These are phyloP conservation scores for Sporobolus alterniflorus DNA, from an alignment of 202 grass and related monocot genomes.

Conservation along the genomic window DNA sequence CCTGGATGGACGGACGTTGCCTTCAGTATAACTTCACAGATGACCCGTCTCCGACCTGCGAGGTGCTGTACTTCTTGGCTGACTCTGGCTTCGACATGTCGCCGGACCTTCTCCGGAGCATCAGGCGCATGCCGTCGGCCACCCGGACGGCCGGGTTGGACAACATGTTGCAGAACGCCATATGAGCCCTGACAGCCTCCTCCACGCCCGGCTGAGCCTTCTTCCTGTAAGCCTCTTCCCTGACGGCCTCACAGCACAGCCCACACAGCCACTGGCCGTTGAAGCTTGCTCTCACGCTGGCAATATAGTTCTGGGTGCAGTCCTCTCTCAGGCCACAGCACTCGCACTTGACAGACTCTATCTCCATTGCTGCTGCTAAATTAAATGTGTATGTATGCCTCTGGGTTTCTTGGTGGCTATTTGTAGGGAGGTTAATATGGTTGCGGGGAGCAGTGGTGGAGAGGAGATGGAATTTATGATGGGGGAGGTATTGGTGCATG, in stretches of 20 bases:
- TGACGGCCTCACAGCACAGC: slow-evolving; percentile 85
- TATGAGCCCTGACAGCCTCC: slow-evolving; percentile 81
- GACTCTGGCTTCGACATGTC: slow-evolving; percentile 48
- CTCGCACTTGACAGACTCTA: slow-evolving; percentile 77
- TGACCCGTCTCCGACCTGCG: slow-evolving; percentile 62
- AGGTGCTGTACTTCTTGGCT: slow-evolving; percentile 54
- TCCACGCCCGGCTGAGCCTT: slow-evolving; percentile 54
- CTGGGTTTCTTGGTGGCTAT: slow-evolving; percentile 46
- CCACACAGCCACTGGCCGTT: slow-evolving; percentile 90
- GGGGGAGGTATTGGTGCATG: slow-evolving; percentile 51
- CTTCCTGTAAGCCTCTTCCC: slow-evolving; percentile 68
- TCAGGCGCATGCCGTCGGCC: slow-evolving; percentile 81
- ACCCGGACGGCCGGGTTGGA: slow-evolving; percentile 71
- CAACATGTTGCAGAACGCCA: slow-evolving; percentile 82
- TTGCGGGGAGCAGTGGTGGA: slow-evolving; percentile 39
- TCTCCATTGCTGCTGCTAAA: slow-evolving; percentile 68
- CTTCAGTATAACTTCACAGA: slow-evolving; percentile 52
- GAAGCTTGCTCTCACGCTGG: slow-evolving; percentile 71
- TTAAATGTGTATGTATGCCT: slow-evolving; percentile 12
- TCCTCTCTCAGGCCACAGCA: slow-evolving; percentile 89
- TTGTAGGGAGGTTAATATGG: slow-evolving; percentile 59
- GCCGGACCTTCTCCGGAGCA: slow-evolving; percentile 74
- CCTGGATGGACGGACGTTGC: slow-evolving; percentile 12
- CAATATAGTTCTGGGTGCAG: slow-evolving; percentile 87
- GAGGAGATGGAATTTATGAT: slow-evolving; percentile 55